A percentile compares a stretch with the other conserved stretches of the same genome.
Conservation (phyloP, 306 rosid species). For the Prunus campanulata region DNA sequence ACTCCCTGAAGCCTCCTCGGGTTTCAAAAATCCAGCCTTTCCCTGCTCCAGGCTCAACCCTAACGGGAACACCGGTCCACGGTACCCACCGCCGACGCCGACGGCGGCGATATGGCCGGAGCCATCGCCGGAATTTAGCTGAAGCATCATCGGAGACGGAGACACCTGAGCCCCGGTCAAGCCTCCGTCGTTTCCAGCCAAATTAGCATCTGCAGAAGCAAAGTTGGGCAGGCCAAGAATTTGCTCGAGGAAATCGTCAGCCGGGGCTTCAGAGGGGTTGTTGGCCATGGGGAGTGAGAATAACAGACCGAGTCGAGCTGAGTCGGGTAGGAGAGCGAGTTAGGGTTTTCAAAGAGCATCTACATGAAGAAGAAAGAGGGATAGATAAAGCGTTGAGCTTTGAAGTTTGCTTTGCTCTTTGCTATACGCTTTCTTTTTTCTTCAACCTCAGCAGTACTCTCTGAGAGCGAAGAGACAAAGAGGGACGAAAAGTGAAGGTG, state of each 20-base stretch:
- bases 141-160: conserved; percentile 70
- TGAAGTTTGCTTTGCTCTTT: conserved; percentile 3
- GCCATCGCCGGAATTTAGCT: conserved; percentile 70
- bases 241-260: conserved; percentile 91
- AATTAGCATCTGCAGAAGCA: conserved; percentile 54
- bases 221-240: conserved; percentile 74
- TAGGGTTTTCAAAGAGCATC: conserved; percentile 27
- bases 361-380: conserved; percentile 30
- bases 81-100: conserved; percentile 51
- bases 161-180: conserved; percentile 36
- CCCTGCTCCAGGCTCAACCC: conserved; percentile 93
- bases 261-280: conserved; percentile 64
- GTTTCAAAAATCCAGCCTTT: conserved; percentile 59
- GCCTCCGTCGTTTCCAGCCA: conserved; percentile 45
- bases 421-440: neutral
- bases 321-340: conserved; percentile 26
- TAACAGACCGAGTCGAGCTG: conserved; percentile 13
- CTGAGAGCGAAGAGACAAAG: conserved; percentile 4
- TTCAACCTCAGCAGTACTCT: neutral
- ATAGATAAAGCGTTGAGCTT: conserved; percentile 4
- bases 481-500: conserved; percentile 15
- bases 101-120: conserved; percentile 44
- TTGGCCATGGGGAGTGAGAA: conserved; percentile 53
- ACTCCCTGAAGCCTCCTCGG: conserved; percentile 89
- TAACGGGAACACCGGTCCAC: conserved; percentile 64